phyloP scores from a whole-genome alignment of 768 basidiomycete species.

The Saitozyma sp. region DNA sequence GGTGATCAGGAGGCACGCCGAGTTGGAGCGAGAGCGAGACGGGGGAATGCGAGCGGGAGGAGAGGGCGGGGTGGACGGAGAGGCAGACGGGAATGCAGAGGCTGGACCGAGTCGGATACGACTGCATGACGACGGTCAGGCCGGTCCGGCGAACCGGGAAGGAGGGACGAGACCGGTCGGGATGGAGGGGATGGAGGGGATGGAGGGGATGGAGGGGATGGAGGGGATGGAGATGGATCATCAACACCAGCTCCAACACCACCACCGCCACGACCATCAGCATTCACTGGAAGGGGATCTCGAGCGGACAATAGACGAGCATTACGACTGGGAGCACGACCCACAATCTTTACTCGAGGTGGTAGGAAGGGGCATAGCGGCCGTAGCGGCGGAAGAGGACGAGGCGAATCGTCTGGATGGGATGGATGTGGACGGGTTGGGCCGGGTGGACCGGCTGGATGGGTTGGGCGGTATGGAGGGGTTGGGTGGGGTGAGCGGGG shows the following conservation, averaged over 20 bases:
- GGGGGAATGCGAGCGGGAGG: slow-evolving; percentile 2
- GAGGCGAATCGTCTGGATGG: slow-evolving; percentile 4
- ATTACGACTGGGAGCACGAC: slow-evolving; percentile 9
- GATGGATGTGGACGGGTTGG: background rate
- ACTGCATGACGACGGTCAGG: too few species aligned
- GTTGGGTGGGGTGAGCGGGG: background rate
- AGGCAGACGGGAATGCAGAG: background rate
- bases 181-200: slow-evolving; percentile 1
- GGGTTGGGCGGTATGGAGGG: too few species aligned
- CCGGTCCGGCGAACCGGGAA: too few species aligned
- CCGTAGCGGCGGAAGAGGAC: background rate
- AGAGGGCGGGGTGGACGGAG: background rate
- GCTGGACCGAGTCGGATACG: too few species aligned
- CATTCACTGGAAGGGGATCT: background rate
- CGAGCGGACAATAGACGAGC: background rate
- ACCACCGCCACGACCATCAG: slow-evolving; percentile 1
- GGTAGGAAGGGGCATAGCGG: slow-evolving; percentile 6
- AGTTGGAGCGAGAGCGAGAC: slow-evolving; percentile 10
- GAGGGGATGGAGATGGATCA: background rate
- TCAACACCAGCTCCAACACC: background rate
- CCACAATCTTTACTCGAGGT: slow-evolving; percentile 29
- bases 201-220: background rate
- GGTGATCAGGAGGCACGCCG: slow-evolving; percentile 20
- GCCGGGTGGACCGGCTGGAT: background rate
- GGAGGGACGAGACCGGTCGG: too few species aligned